Conservation (phyloP, 352 stramenopile genomes). For the Globisporangium perplexum region DNA sequence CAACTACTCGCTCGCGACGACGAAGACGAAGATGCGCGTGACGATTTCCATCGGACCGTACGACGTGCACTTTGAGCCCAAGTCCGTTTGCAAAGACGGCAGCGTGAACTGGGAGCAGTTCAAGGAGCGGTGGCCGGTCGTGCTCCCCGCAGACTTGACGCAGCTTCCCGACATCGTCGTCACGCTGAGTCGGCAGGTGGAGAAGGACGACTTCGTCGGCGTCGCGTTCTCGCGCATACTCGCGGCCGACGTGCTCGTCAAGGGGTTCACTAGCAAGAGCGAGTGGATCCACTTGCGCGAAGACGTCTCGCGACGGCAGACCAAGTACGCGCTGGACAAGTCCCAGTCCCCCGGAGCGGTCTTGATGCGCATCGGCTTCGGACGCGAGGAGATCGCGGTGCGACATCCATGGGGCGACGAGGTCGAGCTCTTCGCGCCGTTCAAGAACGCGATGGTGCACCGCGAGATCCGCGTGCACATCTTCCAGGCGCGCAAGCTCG, state of each 20-base stretch:
- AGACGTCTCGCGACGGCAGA: slow-evolving; percentile 55
- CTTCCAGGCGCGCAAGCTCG: slow-evolving; percentile 69
- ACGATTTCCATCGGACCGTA: slow-evolving; percentile 38
- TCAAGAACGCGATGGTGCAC: slow-evolving; percentile 42
- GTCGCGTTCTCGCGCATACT: slow-evolving; percentile 46
- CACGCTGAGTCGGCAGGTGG: slow-evolving; percentile 50
- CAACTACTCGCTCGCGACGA: slow-evolving; percentile 2
- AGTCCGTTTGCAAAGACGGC: slow-evolving; percentile 40
- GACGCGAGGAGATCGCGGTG: slow-evolving; percentile 56
- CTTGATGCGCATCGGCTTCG: slow-evolving; percentile 57
- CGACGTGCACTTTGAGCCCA: slow-evolving; percentile 42
- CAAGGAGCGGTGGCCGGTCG: slow-evolving; percentile 39
- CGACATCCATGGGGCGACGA: slow-evolving; percentile 48
- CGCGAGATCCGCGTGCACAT: slow-evolving; percentile 76
- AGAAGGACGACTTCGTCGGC: slow-evolving; percentile 56
- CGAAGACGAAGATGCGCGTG: slow-evolving; percentile 37
- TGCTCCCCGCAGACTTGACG: slow-evolving; percentile 57
- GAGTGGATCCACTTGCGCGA: slow-evolving; percentile 59
- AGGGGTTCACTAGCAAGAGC: slow-evolving; percentile 34
- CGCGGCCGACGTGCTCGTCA: slow-evolving; percentile 30
- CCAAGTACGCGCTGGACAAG: slow-evolving; percentile 43
- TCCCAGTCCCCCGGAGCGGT: slow-evolving; percentile 44
- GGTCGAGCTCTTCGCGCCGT: slow-evolving; percentile 30
- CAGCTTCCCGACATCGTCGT: slow-evolving; percentile 66
- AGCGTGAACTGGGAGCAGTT: slow-evolving; percentile 43